Percentiles rank a stretch among this genome's conserved stretches.
phyloP scores from a whole-genome alignment of 176 grass and related monocot species.

The Triticum turgidum region DNA sequence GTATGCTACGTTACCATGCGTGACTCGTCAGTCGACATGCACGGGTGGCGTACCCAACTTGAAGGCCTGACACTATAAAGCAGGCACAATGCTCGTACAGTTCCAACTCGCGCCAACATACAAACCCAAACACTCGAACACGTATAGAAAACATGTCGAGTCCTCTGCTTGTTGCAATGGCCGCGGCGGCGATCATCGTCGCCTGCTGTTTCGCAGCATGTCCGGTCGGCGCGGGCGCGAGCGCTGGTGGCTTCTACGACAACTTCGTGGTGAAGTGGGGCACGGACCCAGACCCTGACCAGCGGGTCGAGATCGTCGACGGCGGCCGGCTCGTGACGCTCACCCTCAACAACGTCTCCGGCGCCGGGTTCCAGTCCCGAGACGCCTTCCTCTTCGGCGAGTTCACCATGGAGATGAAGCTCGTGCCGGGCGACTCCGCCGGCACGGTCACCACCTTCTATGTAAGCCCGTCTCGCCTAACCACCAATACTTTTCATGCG shows the following conservation, averaged over 20 bases:
- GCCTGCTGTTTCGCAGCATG: neutral
- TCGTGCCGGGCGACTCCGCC: constrained; percentile 50
- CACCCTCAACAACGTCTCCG: constrained; percentile 31
- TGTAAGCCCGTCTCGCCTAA: neutral
- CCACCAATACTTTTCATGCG: neutral
- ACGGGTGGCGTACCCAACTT: neutral
- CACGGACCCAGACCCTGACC: neutral
- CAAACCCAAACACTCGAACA: neutral
- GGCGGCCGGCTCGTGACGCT: constrained; percentile 26
- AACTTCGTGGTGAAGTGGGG: constrained; percentile 32
- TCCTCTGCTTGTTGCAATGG: neutral
- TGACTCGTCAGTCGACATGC: neutral
- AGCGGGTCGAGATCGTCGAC: constrained; percentile 16
- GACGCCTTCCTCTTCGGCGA: constrained; percentile 49
- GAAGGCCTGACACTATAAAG: neutral
- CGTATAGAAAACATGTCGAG: neutral
- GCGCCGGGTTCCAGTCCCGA: constrained; percentile 49
- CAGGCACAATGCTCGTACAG: neutral
- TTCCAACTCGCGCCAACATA: neutral
- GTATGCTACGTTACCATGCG: neutral
- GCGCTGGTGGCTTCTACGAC: neutral
- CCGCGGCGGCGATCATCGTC: neutral
- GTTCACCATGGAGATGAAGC: constrained; percentile 55
- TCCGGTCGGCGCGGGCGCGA: neutral
- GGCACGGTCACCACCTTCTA: constrained; percentile 58